These are phyloP conservation scores for Magnaporthiopsis rhizophila DNA, from an alignment of 2,329 filamentous ascomycete genomes.

Conservation along the genomic window DNA sequence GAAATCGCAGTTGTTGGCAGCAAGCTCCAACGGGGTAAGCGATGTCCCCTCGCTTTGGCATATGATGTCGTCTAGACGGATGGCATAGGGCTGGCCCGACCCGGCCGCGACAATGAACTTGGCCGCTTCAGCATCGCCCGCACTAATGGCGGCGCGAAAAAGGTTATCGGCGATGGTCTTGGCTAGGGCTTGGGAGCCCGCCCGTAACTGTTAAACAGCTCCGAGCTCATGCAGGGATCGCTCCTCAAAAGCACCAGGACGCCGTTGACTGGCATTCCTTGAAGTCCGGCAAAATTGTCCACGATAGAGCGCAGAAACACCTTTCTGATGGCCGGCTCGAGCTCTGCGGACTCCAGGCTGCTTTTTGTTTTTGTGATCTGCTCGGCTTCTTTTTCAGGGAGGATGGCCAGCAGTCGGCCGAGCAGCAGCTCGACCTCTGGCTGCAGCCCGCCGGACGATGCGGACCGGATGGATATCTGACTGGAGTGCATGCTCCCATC, in stretches of 20 bases:
- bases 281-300: slow-evolving; percentile 1
- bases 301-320: neutral
- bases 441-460: neutral
- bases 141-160: neutral
- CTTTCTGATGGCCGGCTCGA: neutral
- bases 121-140: neutral
- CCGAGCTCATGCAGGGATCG: neutral
- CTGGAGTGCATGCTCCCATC: no score
- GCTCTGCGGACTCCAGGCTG: neutral
- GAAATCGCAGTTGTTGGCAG: neutral
- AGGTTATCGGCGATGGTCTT: neutral
- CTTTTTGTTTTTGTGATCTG: neutral
- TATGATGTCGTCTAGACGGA: neutral
- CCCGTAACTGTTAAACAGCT: neutral
- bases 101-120: neutral
- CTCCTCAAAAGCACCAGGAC: neutral
- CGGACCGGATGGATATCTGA: no score
- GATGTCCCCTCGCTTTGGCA: neutral
- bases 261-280: neutral
- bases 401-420: neutral
- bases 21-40: neutral
- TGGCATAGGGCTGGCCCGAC: neutral
- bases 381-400: neutral
- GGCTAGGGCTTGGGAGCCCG: neutral
- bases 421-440: neutral